Percentiles rank a stretch among this genome's conserved stretches.
phyloP scores from a whole-genome alignment of 2,329 filamentous ascomycete species.

The Truncatella angustata region DNA sequence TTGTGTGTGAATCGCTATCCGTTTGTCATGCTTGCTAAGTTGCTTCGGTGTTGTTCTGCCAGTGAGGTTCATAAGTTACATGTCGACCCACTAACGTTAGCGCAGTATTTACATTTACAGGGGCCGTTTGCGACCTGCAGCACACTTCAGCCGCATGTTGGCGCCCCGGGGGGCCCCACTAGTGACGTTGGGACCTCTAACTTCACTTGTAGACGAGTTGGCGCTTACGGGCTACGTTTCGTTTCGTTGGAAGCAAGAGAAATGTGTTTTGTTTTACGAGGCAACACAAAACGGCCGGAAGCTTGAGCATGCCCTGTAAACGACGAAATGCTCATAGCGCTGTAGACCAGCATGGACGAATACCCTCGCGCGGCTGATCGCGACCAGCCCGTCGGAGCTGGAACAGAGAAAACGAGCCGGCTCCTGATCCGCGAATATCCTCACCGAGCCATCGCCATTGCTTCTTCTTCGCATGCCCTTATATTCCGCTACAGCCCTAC shows the following conservation, averaged over 20 bases:
- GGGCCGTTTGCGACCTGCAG: too few relatives aligned
- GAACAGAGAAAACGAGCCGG: slow-evolving; percentile 63
- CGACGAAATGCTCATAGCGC: not conserved
- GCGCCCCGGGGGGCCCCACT: too few relatives aligned
- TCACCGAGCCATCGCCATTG: slow-evolving; percentile 83
- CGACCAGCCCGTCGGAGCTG: slow-evolving; percentile 11
- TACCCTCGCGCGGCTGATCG: slow-evolving; percentile 14
- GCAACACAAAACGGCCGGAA: too few relatives aligned
- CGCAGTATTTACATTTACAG: too few relatives aligned
- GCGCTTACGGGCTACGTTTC: not conserved
- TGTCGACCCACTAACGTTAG: too few relatives aligned
- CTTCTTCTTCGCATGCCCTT: slow-evolving; percentile 74
- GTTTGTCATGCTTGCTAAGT: too few relatives aligned
- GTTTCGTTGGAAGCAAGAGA: not conserved
- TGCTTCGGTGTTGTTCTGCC: too few relatives aligned
- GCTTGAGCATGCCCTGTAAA: not conserved
- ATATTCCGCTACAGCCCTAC: slow-evolving; percentile 77
- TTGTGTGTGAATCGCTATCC: too few relatives aligned
- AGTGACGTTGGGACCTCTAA: slow-evolving; percentile 7
- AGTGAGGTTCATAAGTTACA: too few relatives aligned
- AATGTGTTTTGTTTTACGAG: too few relatives aligned
- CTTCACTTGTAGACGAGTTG: too few relatives aligned
- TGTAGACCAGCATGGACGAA: slow-evolving; percentile 13
- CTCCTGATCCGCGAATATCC: slow-evolving; percentile 85
- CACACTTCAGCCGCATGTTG: too few relatives aligned